Conservation (phyloP, 2,329 filamentous ascomycete species). For the Aspergillus quadrilineatus region DNA sequence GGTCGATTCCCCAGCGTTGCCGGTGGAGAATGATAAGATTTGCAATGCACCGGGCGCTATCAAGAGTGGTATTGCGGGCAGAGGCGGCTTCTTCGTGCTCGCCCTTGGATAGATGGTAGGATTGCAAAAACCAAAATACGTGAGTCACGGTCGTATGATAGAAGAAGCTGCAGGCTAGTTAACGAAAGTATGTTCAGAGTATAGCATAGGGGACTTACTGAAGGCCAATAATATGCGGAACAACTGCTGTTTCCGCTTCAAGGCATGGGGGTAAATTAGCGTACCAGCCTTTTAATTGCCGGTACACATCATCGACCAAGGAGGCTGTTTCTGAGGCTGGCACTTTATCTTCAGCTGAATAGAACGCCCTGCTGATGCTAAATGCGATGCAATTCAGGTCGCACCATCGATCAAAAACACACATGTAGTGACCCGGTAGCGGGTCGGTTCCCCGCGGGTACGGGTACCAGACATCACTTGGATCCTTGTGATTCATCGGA, state of each 20-base stretch:
- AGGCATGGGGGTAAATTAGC: constrained; percentile 28
- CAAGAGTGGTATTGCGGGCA: constrained; percentile 21
- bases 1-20: constrained; percentile 31
- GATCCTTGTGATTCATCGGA: constrained; percentile 15
- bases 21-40: constrained; percentile 27
- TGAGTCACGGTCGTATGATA: constrained; percentile 31
- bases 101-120: constrained; percentile 4
- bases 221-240: constrained; percentile 28
- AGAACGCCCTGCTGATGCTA: constrained; percentile 21
- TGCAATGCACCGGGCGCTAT: constrained; percentile 24
- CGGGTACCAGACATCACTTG: constrained; percentile 23
- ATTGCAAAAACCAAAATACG: constrained; percentile 28
- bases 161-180: constrained; percentile 19
- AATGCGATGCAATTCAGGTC: constrained; percentile 24
- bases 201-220: constrained; percentile 23
- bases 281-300: constrained; percentile 27
- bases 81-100: constrained; percentile 7
- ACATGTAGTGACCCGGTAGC: constrained; percentile 22
- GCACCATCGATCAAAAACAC: constrained; percentile 27
- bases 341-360: constrained; percentile 16
- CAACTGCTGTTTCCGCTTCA: constrained; percentile 16
- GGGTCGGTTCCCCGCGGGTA: constrained; percentile 24
- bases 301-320: constrained; percentile 21
- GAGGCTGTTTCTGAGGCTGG: constrained; percentile 12
- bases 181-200: not conserved